Evolutionary conservation across 768 basidiomycete genomes (phyloP), one percentile per base, ranked within the genome.

Genomic region (Saitozyma sp.): DNA sequence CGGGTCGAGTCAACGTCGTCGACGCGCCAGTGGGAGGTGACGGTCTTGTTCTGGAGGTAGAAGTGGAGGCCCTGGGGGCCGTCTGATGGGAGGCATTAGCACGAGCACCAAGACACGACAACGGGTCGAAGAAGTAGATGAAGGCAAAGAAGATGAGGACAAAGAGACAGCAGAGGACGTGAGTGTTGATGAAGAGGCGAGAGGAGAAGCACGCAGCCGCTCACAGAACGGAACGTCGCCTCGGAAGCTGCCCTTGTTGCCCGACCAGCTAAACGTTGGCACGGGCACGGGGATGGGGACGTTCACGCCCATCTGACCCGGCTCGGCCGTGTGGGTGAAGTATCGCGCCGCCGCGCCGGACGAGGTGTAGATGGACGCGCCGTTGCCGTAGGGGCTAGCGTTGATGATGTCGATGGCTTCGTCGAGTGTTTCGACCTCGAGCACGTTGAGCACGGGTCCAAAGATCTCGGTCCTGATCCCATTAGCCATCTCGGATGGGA

Each of bases 361-460:
- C 79, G 94, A 90, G 13, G 94, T 97, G 78, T 95, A 97, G 76
- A 95, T 91, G n/a, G 91, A 90, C 14, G 92, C 86, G 45, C 94
- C 94, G 70, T 97, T 97, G 8, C 93, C 80, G 63, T 70, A 69
- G 66, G 68, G 8, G 43, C 95, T 96, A 61, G 82, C 80, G 80
- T 97, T 97, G 79, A 97, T 87, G 66, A 94, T 87, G 43, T 85
- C 84, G 61, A 95, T 84, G 10, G 92, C 93, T 62, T 95, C 91
- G 65, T 97, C 94, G 48, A 97, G 81, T 0, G 87, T 90, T 42
- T 91, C 86, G 8, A 39, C 89, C 54, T 84, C 83, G 59, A 96
- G 73, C 53, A 93, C 83, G 11, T 88, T 82, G 37, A 97, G 83
- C 0, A 87, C 93, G 1, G 93, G 93, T n/a, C 92, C 93, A 66